Evolutionary conservation across 331 rosid species (phyloP), one percentile per base, ranked within the genome.

Genomic region (Erythrophleum ivorense): DNA sequence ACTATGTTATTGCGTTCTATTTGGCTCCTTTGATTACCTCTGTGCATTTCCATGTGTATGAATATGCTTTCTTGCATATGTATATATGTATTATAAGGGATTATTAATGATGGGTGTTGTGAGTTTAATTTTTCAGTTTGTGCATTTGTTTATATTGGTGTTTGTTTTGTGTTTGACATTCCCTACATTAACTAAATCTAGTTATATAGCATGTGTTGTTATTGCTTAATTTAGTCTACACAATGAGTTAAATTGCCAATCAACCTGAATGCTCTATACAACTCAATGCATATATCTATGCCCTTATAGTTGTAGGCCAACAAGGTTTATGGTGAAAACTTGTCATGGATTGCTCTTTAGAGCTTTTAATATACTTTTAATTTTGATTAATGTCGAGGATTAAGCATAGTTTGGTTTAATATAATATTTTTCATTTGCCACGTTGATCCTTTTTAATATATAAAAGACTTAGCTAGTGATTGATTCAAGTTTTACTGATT

Each of bases 111-210:
- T 58, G 18, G 8, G 7, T 41, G 41, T 8, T 2, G 38, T 13
- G 53, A 12, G 45, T 80, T 80, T 55, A 81, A 72, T 55, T 80
- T 80, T 24, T 59, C 16, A 4, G 15, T 14, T 62, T 6, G 62
- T 43, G 2, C 11, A 0, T 52, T 9, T 3, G 48, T 55, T 55
- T 7, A 3, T 36, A 55, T 75, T 21, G 65, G 21, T 38, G 36
- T 53, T 54, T 53, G 34, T 55, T 73, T 10, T 45, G 13, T 57
- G 54, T 55, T n/a, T 74, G 19, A 59, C 38, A 6, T n/a, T 11
- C 11, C 54, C 0, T 38, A 58, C 18, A 12, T 16, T 50, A 54
- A 36, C 54, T 18, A 64, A 77, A 76, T 76, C 74, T 71, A 11
- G 69, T 3, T 62, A 3, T 62, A 9, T 66, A 3, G 69, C 71